Evolutionary conservation across 108 stramenopile species (phyloP), one percentile per base, ranked within the genome.

Genomic region (Discostella pseudostelligera): DNA sequence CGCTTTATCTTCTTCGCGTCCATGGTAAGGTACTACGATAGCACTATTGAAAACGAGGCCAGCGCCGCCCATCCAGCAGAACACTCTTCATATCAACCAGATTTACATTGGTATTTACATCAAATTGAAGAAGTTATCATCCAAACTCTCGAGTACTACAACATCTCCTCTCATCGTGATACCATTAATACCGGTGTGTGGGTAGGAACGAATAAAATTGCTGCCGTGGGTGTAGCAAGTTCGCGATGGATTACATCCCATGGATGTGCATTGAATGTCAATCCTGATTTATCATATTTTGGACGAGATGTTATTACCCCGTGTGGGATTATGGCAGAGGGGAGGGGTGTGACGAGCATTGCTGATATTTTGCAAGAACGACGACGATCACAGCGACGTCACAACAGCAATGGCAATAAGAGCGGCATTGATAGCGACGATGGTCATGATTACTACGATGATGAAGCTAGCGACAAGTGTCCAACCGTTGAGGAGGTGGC

Each of bases 221-320:
- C 95, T 1, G 96, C 96, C 16, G 87, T 97, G 19, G 98, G 98
- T 1, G 78, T 97, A 6, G 84, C 85, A 9, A 83, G 90, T 0
- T 88, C 91, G 22, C 73, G 95, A 47, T 99, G 99, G 99, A 88
- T 97, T 25, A 97, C 99, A 3, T 94, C 93, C 58, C 99, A 99
- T 69, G 99, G 99, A 0, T 85, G 97, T 75, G 96, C 99, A 0
- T 63, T 99, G n/a, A 99, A 99, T 81, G 93, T 99, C 4, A 47
- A 57, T 46, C 92, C 95, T 0, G 70, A 97, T 67, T 62, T 97
- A 56, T 37, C 59, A 4, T 69, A 81, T 37, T 98, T 96, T 79
- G 78, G 90, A 61, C 84, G 87, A 13, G 83, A 84, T 3, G 28
- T 86, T 0, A 93, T 90, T 59, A 61, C 80, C 36, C 88, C 88